Conservation (phyloP, 208 protist species). For the Vickermania spadyakhi region DNA sequence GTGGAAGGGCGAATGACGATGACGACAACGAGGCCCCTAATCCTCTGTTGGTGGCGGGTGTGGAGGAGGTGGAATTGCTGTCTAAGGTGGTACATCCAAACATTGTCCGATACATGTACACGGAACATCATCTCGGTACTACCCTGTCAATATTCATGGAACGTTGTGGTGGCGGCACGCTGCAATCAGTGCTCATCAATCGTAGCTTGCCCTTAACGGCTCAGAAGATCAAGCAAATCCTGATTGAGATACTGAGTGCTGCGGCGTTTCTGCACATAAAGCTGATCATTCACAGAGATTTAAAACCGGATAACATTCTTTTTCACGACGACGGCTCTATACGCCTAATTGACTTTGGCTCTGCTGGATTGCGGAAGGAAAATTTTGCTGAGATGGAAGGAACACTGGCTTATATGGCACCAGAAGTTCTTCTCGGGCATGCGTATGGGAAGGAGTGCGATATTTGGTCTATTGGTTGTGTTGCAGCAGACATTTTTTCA, state of each 20-base stretch:
- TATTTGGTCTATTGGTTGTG: constrained; percentile 93
- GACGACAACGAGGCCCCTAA: constrained; percentile 15
- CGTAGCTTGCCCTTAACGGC: constrained; percentile 21
- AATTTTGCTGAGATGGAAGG: constrained; percentile 50
- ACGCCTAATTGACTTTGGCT: constrained; percentile 80
- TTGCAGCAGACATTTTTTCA: constrained; percentile 82
- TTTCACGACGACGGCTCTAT: constrained; percentile 44
- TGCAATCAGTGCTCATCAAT: constrained; percentile 46
- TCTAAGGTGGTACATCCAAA: constrained; percentile 69
- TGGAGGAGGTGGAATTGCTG: constrained; percentile 79
- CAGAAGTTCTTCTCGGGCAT: constrained; percentile 81
- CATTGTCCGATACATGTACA: constrained; percentile 80
- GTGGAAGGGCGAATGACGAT: constrained; percentile 31
- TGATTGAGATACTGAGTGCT: constrained; percentile 57
- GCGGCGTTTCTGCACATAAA: constrained; percentile 70
- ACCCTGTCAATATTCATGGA: constrained; percentile 89
- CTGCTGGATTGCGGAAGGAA: constrained; percentile 43
- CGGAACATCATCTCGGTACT: constrained; percentile 60
- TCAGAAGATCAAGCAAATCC: constrained; percentile 34
- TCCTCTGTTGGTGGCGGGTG: constrained; percentile 61
- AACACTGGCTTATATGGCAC: constrained; percentile 88
- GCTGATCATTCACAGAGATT: constrained; percentile 72
- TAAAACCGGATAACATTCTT: constrained; percentile 82
- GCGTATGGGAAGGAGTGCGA: constrained; percentile 89
- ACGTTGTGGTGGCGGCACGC: constrained; percentile 67